Conservation (phyloP, 768 basidiomycete species). For the Rhodocollybia butyracea region DNA sequence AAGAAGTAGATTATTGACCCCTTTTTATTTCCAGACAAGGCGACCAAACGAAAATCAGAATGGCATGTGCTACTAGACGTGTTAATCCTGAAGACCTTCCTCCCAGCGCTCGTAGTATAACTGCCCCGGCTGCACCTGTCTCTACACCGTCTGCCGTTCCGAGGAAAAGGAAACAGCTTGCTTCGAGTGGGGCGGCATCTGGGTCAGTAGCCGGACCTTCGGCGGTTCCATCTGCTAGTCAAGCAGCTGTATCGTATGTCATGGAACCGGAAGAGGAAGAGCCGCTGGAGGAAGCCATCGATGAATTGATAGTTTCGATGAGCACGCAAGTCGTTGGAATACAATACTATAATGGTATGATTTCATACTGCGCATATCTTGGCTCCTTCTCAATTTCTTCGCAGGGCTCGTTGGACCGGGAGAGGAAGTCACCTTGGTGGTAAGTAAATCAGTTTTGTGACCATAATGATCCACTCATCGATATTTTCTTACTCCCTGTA, state of each 20-base stretch:
- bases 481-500: slow-evolving; percentile 22
- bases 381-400: slow-evolving; percentile 4
- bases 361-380: not conserved
- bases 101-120: slow-evolving; percentile 27
- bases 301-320: slow-evolving; percentile 67
- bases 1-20: not conserved
- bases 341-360: slow-evolving; percentile 72
- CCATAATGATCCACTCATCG: not conserved
- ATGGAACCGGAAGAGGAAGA: slow-evolving; percentile 37
- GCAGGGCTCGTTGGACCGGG: slow-evolving; percentile 77
- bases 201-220: too few species aligned
- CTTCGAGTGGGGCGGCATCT: too few species aligned
- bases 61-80: slow-evolving; percentile 50
- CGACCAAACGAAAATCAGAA: slow-evolving; percentile 62
- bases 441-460: not conserved
- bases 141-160: slow-evolving; percentile 11
- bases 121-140: not conserved
- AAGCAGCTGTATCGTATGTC: too few species aligned
- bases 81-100: slow-evolving; percentile 62
- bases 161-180: slow-evolving; percentile 39
- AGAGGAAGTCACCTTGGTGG: slow-evolving; percentile 63
- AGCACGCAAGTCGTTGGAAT: slow-evolving; percentile 73
- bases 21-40: slow-evolving; percentile 18
- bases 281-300: slow-evolving; percentile 44
- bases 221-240: too few species aligned